These are phyloP conservation scores for Mycena capillaripes DNA, from an alignment of 768 basidiomycete genomes.

Conservation along the genomic window DNA sequence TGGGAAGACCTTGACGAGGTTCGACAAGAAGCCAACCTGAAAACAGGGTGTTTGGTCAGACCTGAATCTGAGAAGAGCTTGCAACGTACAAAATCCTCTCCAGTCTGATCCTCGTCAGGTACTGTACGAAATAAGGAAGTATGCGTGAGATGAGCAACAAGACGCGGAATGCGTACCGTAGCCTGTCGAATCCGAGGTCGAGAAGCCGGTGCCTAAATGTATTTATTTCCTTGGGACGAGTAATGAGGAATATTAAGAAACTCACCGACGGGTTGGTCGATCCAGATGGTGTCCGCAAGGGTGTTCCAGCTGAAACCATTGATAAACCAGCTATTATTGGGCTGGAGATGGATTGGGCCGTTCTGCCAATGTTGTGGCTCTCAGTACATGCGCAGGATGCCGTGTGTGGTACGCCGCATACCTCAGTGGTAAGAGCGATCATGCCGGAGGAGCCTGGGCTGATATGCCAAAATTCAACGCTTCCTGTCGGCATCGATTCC, in stretches of 20 bases:
- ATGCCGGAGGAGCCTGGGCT: slow-evolving; percentile 83
- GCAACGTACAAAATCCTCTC: slow-evolving; percentile 36
- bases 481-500: too few species aligned
- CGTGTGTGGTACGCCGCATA: slow-evolving; percentile 45
- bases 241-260: too few species aligned
- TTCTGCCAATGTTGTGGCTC: slow-evolving; percentile 14
- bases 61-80: background rate
- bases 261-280: slow-evolving; percentile 62
- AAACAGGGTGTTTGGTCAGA: background rate
- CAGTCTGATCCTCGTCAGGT: slow-evolving; percentile 62
- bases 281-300: slow-evolving; percentile 63
- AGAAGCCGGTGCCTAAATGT: slow-evolving; percentile 56
- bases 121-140: slow-evolving; percentile 40
- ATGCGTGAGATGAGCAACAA: too few species aligned
- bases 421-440: slow-evolving; percentile 74
- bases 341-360: slow-evolving; percentile 26
- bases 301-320: slow-evolving; percentile 60
- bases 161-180: slow-evolving; percentile 51
- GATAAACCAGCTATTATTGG: slow-evolving; percentile 46
- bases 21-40: slow-evolving; percentile 64
- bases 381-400: background rate
- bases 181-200: slow-evolving; percentile 60
- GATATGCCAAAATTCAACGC: too few species aligned
- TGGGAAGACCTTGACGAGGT: slow-evolving; percentile 68
- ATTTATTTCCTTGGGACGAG: too few species aligned